Conservation (phyloP, 163 green algal species). For the Coccomyxa subellipsoidea region DNA sequence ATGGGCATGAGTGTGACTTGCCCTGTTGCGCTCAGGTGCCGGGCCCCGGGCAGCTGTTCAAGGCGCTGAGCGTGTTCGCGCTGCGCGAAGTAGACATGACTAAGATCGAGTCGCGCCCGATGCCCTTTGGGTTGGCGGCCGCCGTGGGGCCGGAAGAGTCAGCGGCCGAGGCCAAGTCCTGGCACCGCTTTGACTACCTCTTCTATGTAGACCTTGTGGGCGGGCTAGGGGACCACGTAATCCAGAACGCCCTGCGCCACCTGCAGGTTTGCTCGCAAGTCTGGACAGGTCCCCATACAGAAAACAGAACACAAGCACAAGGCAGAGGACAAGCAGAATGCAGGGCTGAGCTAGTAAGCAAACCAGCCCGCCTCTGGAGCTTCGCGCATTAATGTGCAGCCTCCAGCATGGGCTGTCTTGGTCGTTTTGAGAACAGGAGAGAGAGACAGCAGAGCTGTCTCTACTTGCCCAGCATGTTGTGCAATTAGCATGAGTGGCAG, state of each 20-base stretch:
- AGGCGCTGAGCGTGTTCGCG: slow-evolving; percentile 58
- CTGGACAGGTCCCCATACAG: no score
- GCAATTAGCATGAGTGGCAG: no score
- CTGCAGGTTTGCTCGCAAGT: slow-evolving; percentile 49
- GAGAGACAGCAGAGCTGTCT: no score
- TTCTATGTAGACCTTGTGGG: slow-evolving; percentile 98
- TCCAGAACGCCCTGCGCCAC: slow-evolving; percentile 92
- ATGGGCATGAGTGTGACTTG: no score
- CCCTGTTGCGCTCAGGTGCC: background rate
- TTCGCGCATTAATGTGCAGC: no score
- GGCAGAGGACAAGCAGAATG: no score
- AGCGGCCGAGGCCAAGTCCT: slow-evolving; percentile 2
- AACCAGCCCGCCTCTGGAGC: no score
- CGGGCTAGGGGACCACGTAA: slow-evolving; percentile 66
- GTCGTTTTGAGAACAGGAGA: no score
- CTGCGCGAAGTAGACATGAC: slow-evolving; percentile 37
- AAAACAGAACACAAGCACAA: no score
- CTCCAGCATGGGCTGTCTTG: no score
- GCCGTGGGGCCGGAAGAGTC: background rate
- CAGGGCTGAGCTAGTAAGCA: no score
- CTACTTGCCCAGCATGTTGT: no score
- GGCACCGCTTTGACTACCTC: slow-evolving; percentile 88
- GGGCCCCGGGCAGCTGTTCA: slow-evolving; percentile 91
- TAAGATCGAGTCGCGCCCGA: slow-evolving; percentile 94
- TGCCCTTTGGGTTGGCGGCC: slow-evolving; percentile 58